Base-by-base conservation (phyloP, 352 stramenopile species). In the Globisporangium canariense region DNA sequence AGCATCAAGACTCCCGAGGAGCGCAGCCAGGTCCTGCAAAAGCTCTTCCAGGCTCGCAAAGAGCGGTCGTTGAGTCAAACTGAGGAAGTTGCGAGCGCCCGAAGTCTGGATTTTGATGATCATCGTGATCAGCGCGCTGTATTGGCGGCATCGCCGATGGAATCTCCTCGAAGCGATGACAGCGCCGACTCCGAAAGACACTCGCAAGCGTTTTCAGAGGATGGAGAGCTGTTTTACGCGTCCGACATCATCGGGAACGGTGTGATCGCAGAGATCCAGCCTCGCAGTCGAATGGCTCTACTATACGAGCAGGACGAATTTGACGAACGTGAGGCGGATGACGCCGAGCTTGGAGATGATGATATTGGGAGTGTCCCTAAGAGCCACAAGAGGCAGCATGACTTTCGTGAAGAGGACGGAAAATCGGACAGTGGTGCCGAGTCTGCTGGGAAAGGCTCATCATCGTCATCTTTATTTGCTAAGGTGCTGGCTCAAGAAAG, bases 171-270 rank as follows among this genome's bases (percentile, higher is more conserved):
- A 22, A 73, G 59, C 13, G 58, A 60, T 46, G 58, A 5, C 28
- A 60, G 54, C 14, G 34, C 3, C 10, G 8, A 64, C 18, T 67
- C 43, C 14, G 55, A 55, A 16, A 18, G 34, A 11, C 45, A 57
- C 14, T 57, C 45, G 2, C 11, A 34, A 14, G 18, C 34, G 18
- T 56, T 45, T 10, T 64, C 41, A 2, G 55, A 72, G 13, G 72
- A 71, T 40, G 57, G 56, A 49, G 73, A 74, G 38, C 67, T 88
- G 13, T 88, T 78, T 40, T 86, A 82, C 62, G 75, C 77, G 1
- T 86, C 79, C 2, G 77, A 88, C 53, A 78, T 86, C 38, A 25
- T 78, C 8, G 63, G 9, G 40, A 74, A 18, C 16, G 62, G 7
- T 16, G 50, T 36, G 34, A 53, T 34, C 34, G 55, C 25, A n/a